Conservation (phyloP, 2,329 filamentous ascomycete genomes). For the Metarhizium humberi region DNA sequence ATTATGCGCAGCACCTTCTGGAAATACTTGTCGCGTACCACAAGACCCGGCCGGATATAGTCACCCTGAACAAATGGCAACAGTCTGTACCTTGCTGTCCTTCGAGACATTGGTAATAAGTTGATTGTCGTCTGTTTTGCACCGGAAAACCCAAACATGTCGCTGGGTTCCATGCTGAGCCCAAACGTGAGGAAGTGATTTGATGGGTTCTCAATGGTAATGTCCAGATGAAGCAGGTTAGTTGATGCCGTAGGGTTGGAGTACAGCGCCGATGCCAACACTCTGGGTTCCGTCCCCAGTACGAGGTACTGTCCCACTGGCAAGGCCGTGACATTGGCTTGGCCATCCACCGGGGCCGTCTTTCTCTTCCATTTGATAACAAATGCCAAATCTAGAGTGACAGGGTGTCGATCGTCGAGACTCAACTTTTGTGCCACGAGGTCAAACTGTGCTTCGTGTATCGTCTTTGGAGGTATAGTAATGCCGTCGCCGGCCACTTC, state of each 20-base stretch:
- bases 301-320: slow-evolving; percentile 73
- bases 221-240: slow-evolving; percentile 35
- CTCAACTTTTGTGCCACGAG: slow-evolving; percentile 66
- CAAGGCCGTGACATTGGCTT: slow-evolving; percentile 56
- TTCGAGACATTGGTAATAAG: slow-evolving; percentile 71
- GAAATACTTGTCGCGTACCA: slow-evolving; percentile 84
- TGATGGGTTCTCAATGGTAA: slow-evolving; percentile 85
- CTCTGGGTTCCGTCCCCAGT: slow-evolving; percentile 76
- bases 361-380: slow-evolving; percentile 68
- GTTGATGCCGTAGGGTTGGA: slow-evolving; percentile 19
- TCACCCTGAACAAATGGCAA: slow-evolving; percentile 55
- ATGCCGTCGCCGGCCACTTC: slow-evolving; percentile 28
- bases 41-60: slow-evolving; percentile 65
- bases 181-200: slow-evolving; percentile 93
- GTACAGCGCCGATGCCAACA: slow-evolving; percentile 54
- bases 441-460: slow-evolving; percentile 64
- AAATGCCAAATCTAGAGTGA: slow-evolving; percentile 65
- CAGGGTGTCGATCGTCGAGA: slow-evolving; percentile 72
- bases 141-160: slow-evolving; percentile 88
- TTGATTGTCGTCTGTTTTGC: slow-evolving; percentile 73
- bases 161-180: slow-evolving; percentile 81
- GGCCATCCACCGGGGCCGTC: slow-evolving; percentile 17
- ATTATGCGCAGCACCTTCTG: slow-evolving; percentile 80
- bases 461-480: slow-evolving; percentile 53
- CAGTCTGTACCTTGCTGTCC: slow-evolving; percentile 64